Base-by-base conservation (phyloP, 1,284 basidiomycete genomes). In the Stygiomarasmius scandens region DNA sequence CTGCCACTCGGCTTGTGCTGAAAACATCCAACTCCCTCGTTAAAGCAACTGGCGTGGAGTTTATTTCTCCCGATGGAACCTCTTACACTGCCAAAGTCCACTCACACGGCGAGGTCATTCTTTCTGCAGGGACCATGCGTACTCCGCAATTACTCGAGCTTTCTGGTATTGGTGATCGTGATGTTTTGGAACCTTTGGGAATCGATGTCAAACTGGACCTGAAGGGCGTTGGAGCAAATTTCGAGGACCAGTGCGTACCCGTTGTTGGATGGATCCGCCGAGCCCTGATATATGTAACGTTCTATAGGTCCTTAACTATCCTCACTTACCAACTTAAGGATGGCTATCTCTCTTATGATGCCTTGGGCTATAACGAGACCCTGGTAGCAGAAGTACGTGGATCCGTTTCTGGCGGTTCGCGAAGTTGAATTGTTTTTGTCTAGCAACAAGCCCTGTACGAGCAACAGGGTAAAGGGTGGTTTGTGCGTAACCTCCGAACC, bases 71-170 rank as follows among this genome's bases (percentile, higher is more conserved):
- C 14, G 23, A 36, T 20, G 49, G 49, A 19, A 25, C 2, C 27
- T 19, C 49, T 50, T 32, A 29, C 29, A 50, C 27, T 11, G 49
- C 34, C 6, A 50, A 50, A n/a, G 25, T 50, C n/a, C 29, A n/a
- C 11, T 10, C 20, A 3, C 9, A 14, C 11, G 27, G 12, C 11
- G 49, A 50, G 34, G 49, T 50, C n/a, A 50, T 50, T 29, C 25
- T 50, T 19, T 34, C 49, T 20, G 49, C 49, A 12, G 29, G 49
- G 46, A 32, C 29, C 29, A 20, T 32, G 3, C 75, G 78, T 61
- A 71, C 76, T 14, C 77, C 77, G 2, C 70, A 77, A 29, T 64
- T 79, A 14, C 66, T 79, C 19, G 73, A 78, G 32, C 68, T 75
- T 43, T 75, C 73, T 8, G 78, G 77, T n/a, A 68, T 79, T n/a